phyloP scores from a whole-genome alignment of 331 rosid species.

The Ulmus americana region DNA sequence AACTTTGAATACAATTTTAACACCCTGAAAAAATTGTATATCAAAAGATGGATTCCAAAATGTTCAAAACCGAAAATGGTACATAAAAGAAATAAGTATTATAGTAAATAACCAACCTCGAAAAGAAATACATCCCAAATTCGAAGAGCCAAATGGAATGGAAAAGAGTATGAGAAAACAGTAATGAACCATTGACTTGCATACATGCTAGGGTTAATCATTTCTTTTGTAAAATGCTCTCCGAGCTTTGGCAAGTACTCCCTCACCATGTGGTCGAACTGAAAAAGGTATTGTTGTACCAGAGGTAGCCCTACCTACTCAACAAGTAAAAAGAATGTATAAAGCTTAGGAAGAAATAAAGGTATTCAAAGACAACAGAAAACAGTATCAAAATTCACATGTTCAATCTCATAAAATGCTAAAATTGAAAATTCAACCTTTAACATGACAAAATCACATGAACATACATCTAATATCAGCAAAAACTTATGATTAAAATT shows the following conservation, averaged over 20 bases:
- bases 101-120: conserved; percentile 54
- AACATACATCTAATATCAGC: neutral
- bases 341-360: neutral
- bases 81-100: conserved; percentile 11
- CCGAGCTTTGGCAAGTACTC: conserved; percentile 87
- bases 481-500: neutral
- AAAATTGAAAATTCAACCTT: neutral
- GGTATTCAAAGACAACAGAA: neutral
- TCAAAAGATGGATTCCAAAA: neutral
- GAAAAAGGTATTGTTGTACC: conserved; percentile 88
- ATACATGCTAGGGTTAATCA: conserved; percentile 99
- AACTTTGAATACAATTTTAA: conserved; percentile 84
- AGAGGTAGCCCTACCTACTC: conserved; percentile 83
- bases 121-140: conserved; percentile 95
- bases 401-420: neutral
- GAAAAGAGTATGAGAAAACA: conserved; percentile 94
- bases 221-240: conserved; percentile 71
- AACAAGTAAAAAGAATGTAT: neutral
- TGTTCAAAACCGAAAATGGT: conserved; percentile 10
- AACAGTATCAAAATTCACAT: neutral
- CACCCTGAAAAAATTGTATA: conserved; percentile 56
- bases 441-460: neutral
- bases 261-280: conserved; percentile 63
- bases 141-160: conserved; percentile 94
- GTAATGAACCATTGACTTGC: conserved; percentile 99